Conservation (phyloP, 2,329 filamentous ascomycete species). For the Verticillium dahliae region DNA sequence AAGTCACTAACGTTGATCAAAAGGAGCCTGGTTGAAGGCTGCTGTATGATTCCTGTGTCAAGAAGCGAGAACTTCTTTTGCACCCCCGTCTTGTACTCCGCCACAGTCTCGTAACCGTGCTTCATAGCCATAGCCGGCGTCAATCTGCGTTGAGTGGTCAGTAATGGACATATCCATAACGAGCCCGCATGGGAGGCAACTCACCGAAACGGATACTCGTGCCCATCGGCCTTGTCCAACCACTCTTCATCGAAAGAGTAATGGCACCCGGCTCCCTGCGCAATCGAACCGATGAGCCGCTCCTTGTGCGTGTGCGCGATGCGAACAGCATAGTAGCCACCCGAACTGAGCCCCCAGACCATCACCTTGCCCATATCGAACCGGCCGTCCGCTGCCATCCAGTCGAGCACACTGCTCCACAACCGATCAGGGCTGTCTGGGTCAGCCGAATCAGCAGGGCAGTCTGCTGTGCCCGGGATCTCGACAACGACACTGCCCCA, state of each 20-base stretch:
- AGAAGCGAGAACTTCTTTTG: slow-evolving; percentile 58
- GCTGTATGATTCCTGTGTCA: slow-evolving; percentile 49
- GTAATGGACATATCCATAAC: background rate
- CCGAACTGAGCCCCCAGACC: slow-evolving; percentile 59
- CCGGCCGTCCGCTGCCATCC: slow-evolving; percentile 40
- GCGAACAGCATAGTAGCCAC: slow-evolving; percentile 62
- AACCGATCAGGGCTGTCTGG: slow-evolving; percentile 53
- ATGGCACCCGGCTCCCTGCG: slow-evolving; percentile 51
- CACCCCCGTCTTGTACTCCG: slow-evolving; percentile 46
- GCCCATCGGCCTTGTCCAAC: slow-evolving; percentile 54
- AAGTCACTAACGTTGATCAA: slow-evolving; percentile 49
- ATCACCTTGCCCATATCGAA: slow-evolving; percentile 53
- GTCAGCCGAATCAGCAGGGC: slow-evolving; percentile 56
- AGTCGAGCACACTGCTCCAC: slow-evolving; percentile 55
- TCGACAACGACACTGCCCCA: slow-evolving; percentile 59
- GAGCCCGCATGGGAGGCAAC: slow-evolving; percentile 10
- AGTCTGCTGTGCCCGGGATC: slow-evolving; percentile 47
- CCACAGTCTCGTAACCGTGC: slow-evolving; percentile 51
- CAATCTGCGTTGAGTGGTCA: slow-evolving; percentile 26
- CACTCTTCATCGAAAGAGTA: slow-evolving; percentile 47
- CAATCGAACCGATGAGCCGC: slow-evolving; percentile 47
- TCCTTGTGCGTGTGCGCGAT: slow-evolving; percentile 60
- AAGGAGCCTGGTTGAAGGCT: slow-evolving; percentile 49
- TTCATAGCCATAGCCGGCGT: slow-evolving; percentile 52
- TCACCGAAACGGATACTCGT: slow-evolving; percentile 58